A percentile compares a stretch with the other conserved stretches of the same genome.
Evolutionary conservation across 2,329 filamentous ascomycete species (phyloP).

Genomic region (Chrysoporthe deuterocubensis): DNA sequence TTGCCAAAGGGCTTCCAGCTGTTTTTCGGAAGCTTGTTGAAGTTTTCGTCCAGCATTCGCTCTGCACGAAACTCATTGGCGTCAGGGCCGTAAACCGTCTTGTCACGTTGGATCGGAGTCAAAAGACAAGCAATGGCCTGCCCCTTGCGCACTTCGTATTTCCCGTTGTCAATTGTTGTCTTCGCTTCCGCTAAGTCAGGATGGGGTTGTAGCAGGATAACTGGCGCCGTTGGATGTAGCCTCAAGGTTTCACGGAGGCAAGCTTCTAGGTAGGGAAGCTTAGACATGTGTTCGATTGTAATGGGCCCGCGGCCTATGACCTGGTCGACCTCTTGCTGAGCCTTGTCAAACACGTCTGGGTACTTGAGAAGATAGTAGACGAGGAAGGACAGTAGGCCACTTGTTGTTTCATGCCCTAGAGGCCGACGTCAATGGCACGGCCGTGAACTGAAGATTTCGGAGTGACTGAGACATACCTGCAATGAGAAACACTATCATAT

Average conservation of each 20-base stretch:
- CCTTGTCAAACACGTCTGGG: conserved; percentile 26
- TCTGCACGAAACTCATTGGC: conserved; percentile 30
- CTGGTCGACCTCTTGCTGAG: conserved; percentile 29
- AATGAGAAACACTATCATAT: conserved; percentile 28
- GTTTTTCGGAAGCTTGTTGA: conserved; percentile 33
- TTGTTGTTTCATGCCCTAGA: conserved; percentile 30
- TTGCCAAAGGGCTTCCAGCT: conserved; percentile 49
- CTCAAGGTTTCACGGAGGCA: conserved; percentile 29
- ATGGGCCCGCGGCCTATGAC: conserved; percentile 27
- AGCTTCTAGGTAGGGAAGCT: conserved; percentile 30
- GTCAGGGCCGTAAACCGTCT: conserved; percentile 29
- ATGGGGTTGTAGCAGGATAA: conserved; percentile 19
- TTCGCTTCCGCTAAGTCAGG: conserved; percentile 14
- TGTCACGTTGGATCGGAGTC: conserved; percentile 29
- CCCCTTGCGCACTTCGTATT: conserved; percentile 25
- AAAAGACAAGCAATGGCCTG: conserved; percentile 23
- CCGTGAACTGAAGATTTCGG: neutral
- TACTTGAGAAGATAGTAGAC: conserved; percentile 28
- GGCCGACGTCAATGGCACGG: neutral
- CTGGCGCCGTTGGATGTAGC: neutral
- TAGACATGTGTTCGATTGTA: conserved; percentile 24
- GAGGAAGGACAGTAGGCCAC: conserved; percentile 27
- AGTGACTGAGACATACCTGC: neutral
- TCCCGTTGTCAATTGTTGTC: conserved; percentile 23
- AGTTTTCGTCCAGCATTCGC: conserved; percentile 29